Percentiles rank a stretch among this genome's conserved stretches.
Evolutionary conservation across 345 rosid species (phyloP).

Genomic region (Camelina sativa): DNA sequence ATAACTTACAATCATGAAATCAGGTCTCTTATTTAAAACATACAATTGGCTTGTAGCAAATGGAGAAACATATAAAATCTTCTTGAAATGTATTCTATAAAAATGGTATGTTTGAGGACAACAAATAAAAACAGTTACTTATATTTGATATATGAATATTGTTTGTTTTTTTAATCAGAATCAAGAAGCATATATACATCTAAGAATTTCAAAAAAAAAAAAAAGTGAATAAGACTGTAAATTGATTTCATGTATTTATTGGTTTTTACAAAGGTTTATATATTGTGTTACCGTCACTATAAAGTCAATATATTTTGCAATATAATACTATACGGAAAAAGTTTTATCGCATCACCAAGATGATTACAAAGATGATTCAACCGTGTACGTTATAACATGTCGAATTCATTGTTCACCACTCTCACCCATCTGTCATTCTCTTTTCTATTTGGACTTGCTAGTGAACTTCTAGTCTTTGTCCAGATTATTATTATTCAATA

Average conservation of each 20-base stretch:
- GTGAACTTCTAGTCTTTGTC: conserved; percentile 36
- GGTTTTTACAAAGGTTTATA: background rate
- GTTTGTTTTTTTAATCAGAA: too few relatives aligned
- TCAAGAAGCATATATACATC: background rate
- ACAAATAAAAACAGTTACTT: too few relatives aligned
- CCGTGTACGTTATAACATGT: conserved; percentile 36
- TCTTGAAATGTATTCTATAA: too few relatives aligned
- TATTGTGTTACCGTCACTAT: background rate
- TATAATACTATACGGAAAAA: background rate
- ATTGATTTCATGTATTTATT: background rate
- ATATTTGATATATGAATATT: too few relatives aligned
- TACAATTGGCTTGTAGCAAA: too few relatives aligned
- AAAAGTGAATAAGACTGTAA: background rate
- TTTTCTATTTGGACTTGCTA: conserved; percentile 8
- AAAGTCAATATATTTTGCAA: background rate
- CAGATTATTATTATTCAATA: conserved; percentile 20
- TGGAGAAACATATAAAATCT: too few relatives aligned
- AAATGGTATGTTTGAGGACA: too few relatives aligned
- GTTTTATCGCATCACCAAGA: background rate
- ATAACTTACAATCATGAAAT: too few relatives aligned
- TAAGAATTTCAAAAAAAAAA: background rate
- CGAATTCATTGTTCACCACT: conserved; percentile 14
- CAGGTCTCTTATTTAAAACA: too few relatives aligned
- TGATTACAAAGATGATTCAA: conserved; percentile 7
- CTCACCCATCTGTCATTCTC: conserved; percentile 31